A percentile compares a stretch with the other conserved stretches of the same genome.
phyloP scores from a whole-genome alignment of 768 basidiomycete species.

The Galerina marginata region DNA sequence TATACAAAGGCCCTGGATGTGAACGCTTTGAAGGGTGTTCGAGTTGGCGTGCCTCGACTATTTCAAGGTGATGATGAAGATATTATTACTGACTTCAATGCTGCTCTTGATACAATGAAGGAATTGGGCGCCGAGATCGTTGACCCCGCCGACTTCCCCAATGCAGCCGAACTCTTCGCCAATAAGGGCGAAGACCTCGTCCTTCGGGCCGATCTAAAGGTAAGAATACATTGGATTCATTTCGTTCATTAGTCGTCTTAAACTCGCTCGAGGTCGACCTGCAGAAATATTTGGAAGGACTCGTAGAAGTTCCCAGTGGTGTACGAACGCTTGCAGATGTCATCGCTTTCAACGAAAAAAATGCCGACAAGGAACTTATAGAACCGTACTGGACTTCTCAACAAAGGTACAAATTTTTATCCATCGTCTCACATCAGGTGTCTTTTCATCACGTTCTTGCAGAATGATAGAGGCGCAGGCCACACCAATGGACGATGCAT shows the following conservation, averaged over 20 bases:
- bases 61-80: conserved; percentile 34
- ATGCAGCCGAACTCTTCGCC: conserved; percentile 49
- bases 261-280: conserved; percentile 48
- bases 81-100: conserved; percentile 43
- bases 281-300: conserved; percentile 49
- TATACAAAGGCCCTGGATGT: conserved; percentile 55
- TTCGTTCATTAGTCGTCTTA: neutral
- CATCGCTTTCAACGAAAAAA: conserved; percentile 54
- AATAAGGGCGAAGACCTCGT: conserved; percentile 60
- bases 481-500: conserved; percentile 26
- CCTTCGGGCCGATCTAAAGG: conserved; percentile 61
- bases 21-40: conserved; percentile 51
- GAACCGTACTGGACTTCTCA: conserved; percentile 26
- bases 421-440: neutral
- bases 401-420: conserved; percentile 27
- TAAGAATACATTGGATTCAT: conserved; percentile 17
- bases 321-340: conserved; percentile 60
- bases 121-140: conserved; percentile 55
- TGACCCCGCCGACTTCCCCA: conserved; percentile 68
- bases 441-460: neutral
- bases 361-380: no score
- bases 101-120: conserved; percentile 40
- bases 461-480: neutral
- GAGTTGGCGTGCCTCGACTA: conserved; percentile 55
- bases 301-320: conserved; percentile 58